These are phyloP conservation scores for Hyaloscypha bicolor DNA, from an alignment of 495 filamentous ascomycete species.

Conservation along the genomic window DNA sequence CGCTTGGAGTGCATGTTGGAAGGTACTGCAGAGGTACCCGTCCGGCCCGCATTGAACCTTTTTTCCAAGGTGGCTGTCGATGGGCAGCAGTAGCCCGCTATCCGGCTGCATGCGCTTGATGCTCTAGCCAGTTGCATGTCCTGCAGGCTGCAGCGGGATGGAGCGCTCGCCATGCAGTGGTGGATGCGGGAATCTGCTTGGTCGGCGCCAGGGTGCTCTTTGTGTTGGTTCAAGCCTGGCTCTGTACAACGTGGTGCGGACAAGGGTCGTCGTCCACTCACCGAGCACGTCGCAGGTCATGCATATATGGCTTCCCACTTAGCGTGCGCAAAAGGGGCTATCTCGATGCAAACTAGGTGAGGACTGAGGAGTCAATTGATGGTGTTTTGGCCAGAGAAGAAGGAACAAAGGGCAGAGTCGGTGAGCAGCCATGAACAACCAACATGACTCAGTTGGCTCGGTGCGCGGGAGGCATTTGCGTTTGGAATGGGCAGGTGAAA, in stretches of 20 bases:
- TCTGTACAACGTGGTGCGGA: constrained; percentile 21
- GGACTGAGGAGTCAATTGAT: constrained; percentile 11
- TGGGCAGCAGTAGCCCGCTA: constrained; percentile 14
- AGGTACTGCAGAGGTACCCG: background rate
- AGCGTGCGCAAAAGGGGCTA: background rate
- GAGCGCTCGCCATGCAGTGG: constrained; percentile 23
- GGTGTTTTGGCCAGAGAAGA: constrained; percentile 17
- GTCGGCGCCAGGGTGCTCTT: constrained; percentile 1
- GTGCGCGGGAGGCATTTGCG: background rate
- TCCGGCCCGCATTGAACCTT: background rate
- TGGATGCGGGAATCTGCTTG: constrained; percentile 25
- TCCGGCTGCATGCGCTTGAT: constrained; percentile 26
- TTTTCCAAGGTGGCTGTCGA: constrained; percentile 5
- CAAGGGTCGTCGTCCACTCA: constrained; percentile 11
- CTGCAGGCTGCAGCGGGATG: constrained; percentile 23
- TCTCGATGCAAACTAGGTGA: constrained; percentile 15
- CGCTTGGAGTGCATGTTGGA: constrained; percentile 13
- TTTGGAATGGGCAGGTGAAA: constrained; percentile 22
- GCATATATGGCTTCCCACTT: constrained; percentile 9
- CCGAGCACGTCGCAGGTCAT: background rate
- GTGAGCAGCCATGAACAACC: constrained; percentile 2
- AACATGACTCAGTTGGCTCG: constrained; percentile 25
- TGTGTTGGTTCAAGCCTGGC: background rate
- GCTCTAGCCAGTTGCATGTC: constrained; percentile 20
- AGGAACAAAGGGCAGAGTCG: constrained; percentile 12